phyloP scores from a whole-genome alignment of 2,329 filamentous ascomycete species.

The Cadophora sp. region DNA sequence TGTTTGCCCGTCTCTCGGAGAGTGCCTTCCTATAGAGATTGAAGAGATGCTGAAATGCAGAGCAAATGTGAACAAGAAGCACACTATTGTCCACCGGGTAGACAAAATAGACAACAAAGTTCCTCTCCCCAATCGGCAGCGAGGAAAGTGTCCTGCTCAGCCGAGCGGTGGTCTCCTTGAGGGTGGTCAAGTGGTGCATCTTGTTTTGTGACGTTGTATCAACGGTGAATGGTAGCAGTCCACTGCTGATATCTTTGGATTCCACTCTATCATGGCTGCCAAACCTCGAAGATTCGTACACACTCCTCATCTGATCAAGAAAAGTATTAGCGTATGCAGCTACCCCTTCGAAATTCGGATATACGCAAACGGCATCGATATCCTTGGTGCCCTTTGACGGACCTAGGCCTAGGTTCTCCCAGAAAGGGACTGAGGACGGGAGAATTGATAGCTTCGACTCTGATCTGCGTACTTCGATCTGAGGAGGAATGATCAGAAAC shows the following conservation, averaged over 20 bases:
- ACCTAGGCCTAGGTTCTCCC: slow-evolving; percentile 79
- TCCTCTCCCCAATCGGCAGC: slow-evolving; percentile 51
- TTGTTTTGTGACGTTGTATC: slow-evolving; percentile 49
- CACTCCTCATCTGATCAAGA: slow-evolving; percentile 69
- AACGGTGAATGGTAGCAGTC: slow-evolving; percentile 40
- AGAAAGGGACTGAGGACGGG: slow-evolving; percentile 77
- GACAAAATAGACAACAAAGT: slow-evolving; percentile 78
- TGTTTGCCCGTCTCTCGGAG: slow-evolving; percentile 54
- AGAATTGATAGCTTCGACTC: slow-evolving; percentile 75
- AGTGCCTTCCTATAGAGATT: slow-evolving; percentile 64
- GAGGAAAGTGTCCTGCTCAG: slow-evolving; percentile 44
- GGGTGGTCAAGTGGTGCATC: slow-evolving; percentile 34
- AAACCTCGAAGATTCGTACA: slow-evolving; percentile 77
- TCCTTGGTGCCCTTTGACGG: slow-evolving; percentile 77
- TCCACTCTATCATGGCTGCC: slow-evolving; percentile 63
- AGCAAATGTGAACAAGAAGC: slow-evolving; percentile 73
- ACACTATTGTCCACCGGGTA: slow-evolving; percentile 69
- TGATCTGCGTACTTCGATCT: slow-evolving; percentile 74
- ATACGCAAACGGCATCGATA: slow-evolving; percentile 72
- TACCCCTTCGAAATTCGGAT: slow-evolving; percentile 70
- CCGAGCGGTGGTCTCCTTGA: slow-evolving; percentile 42
- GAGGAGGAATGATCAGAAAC: slow-evolving; percentile 71
- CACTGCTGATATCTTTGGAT: slow-evolving; percentile 47
- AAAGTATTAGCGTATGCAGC: slow-evolving; percentile 67
- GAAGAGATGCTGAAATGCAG: slow-evolving; percentile 75